A percentile compares a stretch with the other conserved stretches of the same genome.
Conservation (phyloP, 208 protist species). For the Trypanosoma lewisi region DNA sequence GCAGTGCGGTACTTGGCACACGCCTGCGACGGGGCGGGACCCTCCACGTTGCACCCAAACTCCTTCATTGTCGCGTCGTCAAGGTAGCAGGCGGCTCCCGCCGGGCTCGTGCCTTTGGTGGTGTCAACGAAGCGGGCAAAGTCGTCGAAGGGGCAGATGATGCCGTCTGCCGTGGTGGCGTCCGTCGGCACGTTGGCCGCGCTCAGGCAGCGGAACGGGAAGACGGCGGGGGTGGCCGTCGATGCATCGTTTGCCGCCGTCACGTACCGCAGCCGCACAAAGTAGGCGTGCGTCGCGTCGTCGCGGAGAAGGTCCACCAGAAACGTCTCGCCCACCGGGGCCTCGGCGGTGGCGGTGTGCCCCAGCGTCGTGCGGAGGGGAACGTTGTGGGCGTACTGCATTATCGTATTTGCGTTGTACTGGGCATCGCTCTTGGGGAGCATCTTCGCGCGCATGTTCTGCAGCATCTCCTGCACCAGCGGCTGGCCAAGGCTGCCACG, state of each 20-base stretch:
- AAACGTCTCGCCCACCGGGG: conserved; percentile 20
- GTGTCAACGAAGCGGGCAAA: conserved; percentile 22
- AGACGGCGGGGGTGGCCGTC: neutral
- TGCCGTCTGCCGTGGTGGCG: neutral
- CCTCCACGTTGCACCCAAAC: conserved; percentile 4
- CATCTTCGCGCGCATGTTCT: conserved; percentile 23
- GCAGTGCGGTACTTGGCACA: conserved; percentile 15
- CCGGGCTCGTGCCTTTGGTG: conserved; percentile 2
- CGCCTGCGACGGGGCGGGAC: conserved; percentile 6
- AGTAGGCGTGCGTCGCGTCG: conserved; percentile 12
- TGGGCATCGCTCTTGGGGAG: neutral
- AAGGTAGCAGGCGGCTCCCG: conserved; percentile 18
- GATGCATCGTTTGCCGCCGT: neutral
- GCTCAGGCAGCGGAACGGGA: conserved; percentile 27
- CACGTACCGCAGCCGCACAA: conserved; percentile 25
- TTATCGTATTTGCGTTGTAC: neutral
- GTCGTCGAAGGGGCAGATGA: conserved; percentile 28
- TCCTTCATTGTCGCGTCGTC: neutral
- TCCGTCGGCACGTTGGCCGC: conserved; percentile 10
- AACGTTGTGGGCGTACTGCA: conserved; percentile 20
- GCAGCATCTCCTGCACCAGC: conserved; percentile 15
- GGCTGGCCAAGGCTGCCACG: conserved; percentile 25
- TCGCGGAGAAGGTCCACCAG: conserved; percentile 27
- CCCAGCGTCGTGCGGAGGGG: conserved; percentile 15
- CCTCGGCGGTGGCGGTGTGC: neutral